Evolutionary conservation across 768 basidiomycete genomes (phyloP).

Genomic region (Amanita molliuscula): DNA sequence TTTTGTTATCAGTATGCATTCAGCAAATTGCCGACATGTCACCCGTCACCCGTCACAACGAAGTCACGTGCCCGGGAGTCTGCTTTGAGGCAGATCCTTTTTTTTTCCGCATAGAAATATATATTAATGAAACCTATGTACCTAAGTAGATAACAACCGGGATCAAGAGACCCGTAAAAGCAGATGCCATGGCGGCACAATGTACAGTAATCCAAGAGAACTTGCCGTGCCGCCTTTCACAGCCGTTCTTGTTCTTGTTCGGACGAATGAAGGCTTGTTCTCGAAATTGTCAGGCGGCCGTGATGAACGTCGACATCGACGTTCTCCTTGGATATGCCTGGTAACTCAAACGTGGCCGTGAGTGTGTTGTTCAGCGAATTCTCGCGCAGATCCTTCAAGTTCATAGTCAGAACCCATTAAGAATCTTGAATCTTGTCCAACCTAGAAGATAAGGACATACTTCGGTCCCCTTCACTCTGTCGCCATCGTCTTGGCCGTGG

Average conservation of each 20-base stretch:
- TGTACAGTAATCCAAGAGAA: constrained; percentile 35
- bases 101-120: too few species aligned
- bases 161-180: too few species aligned
- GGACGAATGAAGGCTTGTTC: constrained; percentile 21
- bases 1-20: neutral
- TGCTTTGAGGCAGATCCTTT: too few species aligned
- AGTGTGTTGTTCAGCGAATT: constrained; percentile 35
- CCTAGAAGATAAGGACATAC: neutral
- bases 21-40: too few species aligned
- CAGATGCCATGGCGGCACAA: too few species aligned
- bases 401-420: constrained; percentile 15
- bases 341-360: constrained; percentile 53
- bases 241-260: constrained; percentile 30
- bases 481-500: neutral
- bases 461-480: neutral
- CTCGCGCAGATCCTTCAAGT: constrained; percentile 52
- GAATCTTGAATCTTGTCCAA: neutral
- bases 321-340: constrained; percentile 44
- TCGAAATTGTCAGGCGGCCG: constrained; percentile 44
- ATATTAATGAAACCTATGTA: too few species aligned
- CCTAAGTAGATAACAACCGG: constrained; percentile 14
- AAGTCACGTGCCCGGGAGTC: too few species aligned
- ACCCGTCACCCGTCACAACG: too few species aligned
- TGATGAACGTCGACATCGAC: constrained; percentile 44
- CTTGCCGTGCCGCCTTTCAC: constrained; percentile 41